phyloP scores from a whole-genome alignment of 2,329 filamentous ascomycete species.

The Talaromyces rugulosus region DNA sequence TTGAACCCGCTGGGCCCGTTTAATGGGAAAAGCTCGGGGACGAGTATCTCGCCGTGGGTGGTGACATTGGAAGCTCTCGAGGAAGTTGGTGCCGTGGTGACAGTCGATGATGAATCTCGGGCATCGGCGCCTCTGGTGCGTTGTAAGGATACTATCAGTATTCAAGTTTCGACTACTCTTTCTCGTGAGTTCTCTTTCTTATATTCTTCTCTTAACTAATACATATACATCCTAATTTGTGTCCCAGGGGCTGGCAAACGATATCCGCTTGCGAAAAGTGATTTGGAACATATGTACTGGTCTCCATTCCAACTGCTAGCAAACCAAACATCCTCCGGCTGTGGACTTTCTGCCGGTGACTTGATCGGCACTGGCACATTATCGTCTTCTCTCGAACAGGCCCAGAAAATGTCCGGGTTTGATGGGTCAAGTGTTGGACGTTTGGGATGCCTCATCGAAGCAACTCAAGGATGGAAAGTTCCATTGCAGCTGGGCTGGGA shows the following conservation, averaged over 20 bases:
- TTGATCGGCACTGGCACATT: constrained; percentile 30
- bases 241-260: neutral
- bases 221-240: neutral
- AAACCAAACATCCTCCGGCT: constrained; percentile 27
- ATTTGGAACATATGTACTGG: constrained; percentile 19
- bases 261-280: neutral
- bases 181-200: neutral
- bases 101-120: neutral
- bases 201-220: neutral
- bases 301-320: constrained; percentile 25
- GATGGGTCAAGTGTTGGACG: neutral
- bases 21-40: constrained; percentile 58
- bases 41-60: constrained; percentile 59
- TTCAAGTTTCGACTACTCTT: neutral
- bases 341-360: constrained; percentile 27
- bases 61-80: constrained; percentile 55
- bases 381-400: neutral
- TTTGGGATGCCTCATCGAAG: neutral
- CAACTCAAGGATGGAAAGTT: neutral
- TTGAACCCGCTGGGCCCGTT: constrained; percentile 60
- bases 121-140: neutral
- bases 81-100: neutral
- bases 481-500: neutral
- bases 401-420: neutral
- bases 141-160: neutral